These are phyloP conservation scores for Rhizophagus sp. DNA, from an alignment of 192 early-diverging fungal genomes.

Conservation along the genomic window DNA sequence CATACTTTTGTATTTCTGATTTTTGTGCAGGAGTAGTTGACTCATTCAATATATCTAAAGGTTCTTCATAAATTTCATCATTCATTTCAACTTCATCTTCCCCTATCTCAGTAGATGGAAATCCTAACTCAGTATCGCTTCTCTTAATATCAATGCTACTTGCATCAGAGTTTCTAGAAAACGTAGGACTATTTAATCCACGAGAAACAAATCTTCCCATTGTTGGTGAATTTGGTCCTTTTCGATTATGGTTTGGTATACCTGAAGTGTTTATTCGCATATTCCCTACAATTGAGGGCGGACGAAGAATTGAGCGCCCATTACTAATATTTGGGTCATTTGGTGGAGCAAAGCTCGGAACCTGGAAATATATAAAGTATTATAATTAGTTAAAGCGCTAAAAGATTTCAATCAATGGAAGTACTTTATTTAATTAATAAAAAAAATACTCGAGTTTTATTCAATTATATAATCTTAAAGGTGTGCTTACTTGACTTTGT, in stretches of 20 bases:
- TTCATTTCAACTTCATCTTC: neutral
- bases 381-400: neutral
- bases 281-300: conserved; percentile 2
- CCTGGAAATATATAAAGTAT: neutral
- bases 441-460: too few relatives aligned
- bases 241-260: neutral
- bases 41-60: neutral
- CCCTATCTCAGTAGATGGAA: neutral
- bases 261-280: conserved; percentile 9
- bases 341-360: conserved; percentile 35
- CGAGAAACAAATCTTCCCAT: conserved; percentile 7
- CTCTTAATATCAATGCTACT: conserved; percentile 12
- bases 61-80: conserved; percentile 6
- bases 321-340: conserved; percentile 32
- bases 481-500: neutral
- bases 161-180: conserved; percentile 13
- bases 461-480: neutral
- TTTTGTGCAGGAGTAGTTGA: neutral
- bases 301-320: conserved; percentile 12
- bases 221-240: conserved; percentile 25
- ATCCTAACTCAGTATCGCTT: neutral
- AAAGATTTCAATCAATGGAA: neutral
- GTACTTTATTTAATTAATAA: neutral
- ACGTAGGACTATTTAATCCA: conserved; percentile 23
- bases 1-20: neutral